Percentiles rank a stretch among this genome's conserved stretches.
Evolutionary conservation across 148 eudicot species (phyloP).

Genomic region (Nyssa sinensis): DNA sequence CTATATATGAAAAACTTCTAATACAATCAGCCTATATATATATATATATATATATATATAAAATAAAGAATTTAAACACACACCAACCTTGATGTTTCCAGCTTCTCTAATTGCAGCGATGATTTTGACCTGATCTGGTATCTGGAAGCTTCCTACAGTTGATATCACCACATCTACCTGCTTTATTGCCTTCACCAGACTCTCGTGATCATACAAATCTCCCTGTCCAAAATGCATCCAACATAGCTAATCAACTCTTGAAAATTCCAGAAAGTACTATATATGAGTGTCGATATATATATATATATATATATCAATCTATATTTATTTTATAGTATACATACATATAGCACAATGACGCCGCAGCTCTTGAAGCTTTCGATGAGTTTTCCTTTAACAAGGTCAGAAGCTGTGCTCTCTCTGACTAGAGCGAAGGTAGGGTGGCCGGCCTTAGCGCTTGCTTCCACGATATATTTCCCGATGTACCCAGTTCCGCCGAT

Average conservation of each 20-base stretch:
- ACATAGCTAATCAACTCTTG: neutral
- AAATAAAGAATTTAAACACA: neutral
- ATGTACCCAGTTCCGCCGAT: conserved; percentile 54
- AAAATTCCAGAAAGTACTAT: neutral
- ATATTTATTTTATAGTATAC: no score
- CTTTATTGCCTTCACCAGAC: no score
- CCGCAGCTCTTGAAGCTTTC: conserved; percentile 34
- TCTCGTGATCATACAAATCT: no score
- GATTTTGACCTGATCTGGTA: conserved; percentile 41
- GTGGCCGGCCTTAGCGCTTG: conserved; percentile 36
- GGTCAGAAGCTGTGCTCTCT: conserved; percentile 24
- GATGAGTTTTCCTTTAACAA: conserved; percentile 30
- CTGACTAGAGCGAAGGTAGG: no score
- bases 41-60: no score
- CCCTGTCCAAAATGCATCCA: conserved; percentile 33
- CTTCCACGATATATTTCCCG: conserved; percentile 47
- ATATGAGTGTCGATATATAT: no score
- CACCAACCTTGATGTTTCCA: conserved; percentile 57
- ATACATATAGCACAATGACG: conserved; percentile 31
- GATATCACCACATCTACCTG: conserved; percentile 70
- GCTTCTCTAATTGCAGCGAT: conserved; percentile 60
- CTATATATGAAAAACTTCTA: no score
- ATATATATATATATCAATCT: no score
- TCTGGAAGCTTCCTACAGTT: conserved; percentile 22
- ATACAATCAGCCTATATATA: no score